Evolutionary conservation across 2,329 filamentous ascomycete species (phyloP), one percentile per base, ranked within the genome.

Genomic region (Diaporthe longicolla): DNA sequence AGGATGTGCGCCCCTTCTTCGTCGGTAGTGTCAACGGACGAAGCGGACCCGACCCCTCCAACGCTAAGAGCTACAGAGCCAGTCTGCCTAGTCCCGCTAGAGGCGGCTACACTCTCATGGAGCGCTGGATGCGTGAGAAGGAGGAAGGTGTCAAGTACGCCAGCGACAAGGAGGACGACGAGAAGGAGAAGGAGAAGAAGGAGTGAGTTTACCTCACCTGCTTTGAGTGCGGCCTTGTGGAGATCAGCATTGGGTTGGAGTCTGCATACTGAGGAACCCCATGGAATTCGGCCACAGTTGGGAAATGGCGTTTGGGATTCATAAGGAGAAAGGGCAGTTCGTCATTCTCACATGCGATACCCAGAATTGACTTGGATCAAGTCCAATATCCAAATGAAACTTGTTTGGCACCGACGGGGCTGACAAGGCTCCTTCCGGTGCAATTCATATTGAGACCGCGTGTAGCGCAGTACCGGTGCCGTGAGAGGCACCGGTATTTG

Each of bases 1-100:
- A 84, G 58, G 78, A 80, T 29, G 70, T 66, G 7, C 77, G 86
- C 26, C 79, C 80, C 54, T 81, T 81, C 10, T 85, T 85, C 75
- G 83, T 87, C 1, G 85, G 85, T 11, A 85, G 84, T 74, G 77
- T 87, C 7, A 78, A 83, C 69, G 82, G 79, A 40, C 75, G 78
- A 17, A 79, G 75, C 37, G 80, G 77, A n/a, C 74, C 77, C 10
- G 81, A 82, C 70, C 75, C 78, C 32, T 77, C 74, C 10, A 77
- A 80, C 50, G 37, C 78, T 68, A 79, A 78, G 45, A 82, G 80
- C 74, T 80, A 80, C 75, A 71, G 79, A 54, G 79, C 78, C 35
- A 79, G 76, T 54, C 68, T 80, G 63, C 37, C 71, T 29, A 76
- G 73, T 45, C 77, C 72, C n/a, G 65, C 73, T 45, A 76, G 73